Evolutionary conservation across 345 rosid species (phyloP).

Genomic region (Isatis tinctoria): DNA sequence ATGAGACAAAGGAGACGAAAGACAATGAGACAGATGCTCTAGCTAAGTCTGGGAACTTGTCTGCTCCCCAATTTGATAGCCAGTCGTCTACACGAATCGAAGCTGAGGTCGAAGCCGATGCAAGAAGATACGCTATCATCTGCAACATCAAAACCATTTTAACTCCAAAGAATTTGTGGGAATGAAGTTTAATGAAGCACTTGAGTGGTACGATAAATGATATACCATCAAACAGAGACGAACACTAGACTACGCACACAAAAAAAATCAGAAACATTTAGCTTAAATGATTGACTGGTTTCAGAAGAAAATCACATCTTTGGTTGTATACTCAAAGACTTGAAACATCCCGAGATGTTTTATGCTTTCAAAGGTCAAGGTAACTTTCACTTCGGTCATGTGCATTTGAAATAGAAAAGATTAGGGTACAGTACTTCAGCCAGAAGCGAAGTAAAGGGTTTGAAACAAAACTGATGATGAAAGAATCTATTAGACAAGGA

Average conservation of each 20-base stretch:
- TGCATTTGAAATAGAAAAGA: background rate
- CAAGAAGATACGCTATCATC: conserved; percentile 74
- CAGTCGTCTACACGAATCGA: conserved; percentile 77
- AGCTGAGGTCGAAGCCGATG: conserved; percentile 85
- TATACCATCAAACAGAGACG: background rate
- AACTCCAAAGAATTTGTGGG: background rate
- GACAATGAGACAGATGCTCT: conserved; percentile 64
- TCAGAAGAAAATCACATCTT: background rate
- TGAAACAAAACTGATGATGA: too few species aligned
- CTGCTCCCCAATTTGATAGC: conserved; percentile 80
- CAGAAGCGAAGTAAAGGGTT: background rate
- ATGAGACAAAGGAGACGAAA: conserved; percentile 56
- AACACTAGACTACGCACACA: background rate
- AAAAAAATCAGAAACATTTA: background rate
- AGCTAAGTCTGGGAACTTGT: conserved; percentile 80
- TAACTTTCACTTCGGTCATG: background rate
- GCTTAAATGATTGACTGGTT: background rate
- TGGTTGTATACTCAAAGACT: background rate
- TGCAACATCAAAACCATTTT: conserved; percentile 26
- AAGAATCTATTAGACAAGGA: background rate
- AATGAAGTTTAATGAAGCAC: background rate
- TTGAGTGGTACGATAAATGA: background rate
- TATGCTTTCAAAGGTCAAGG: background rate
- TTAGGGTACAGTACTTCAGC: background rate
- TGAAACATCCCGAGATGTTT: background rate